Conservation (phyloP, 352 stramenopile genomes). For the Pythium aquatile region DNA sequence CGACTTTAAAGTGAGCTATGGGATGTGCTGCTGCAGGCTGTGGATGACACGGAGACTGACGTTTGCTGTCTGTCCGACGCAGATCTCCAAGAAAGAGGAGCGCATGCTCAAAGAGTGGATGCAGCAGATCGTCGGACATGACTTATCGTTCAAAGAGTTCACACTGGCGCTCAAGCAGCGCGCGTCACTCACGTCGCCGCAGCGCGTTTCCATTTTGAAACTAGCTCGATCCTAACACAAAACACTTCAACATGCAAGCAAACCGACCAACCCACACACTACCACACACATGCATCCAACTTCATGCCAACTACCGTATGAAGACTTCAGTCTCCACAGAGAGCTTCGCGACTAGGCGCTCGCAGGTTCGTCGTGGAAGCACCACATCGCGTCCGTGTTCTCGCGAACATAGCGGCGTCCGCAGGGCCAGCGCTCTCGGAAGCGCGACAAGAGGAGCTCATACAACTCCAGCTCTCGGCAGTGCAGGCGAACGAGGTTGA, state of each 20-base stretch:
- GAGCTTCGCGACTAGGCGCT: not conserved
- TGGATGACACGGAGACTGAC: not conserved
- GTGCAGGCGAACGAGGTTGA: constrained; percentile 14
- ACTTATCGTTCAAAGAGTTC: constrained; percentile 61
- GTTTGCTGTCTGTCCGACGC: not conserved
- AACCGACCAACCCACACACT: not conserved
- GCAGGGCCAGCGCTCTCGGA: constrained; percentile 22
- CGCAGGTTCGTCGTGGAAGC: not conserved
- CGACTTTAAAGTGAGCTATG: constrained; percentile 36
- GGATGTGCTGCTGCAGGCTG: not conserved
- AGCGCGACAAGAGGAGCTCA: constrained; percentile 21
- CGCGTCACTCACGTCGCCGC: constrained; percentile 44
- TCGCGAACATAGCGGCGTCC: constrained; percentile 14
- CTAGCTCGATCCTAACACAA: constrained; percentile 9
- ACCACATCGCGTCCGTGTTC: constrained; percentile 16
- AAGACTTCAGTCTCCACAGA: not conserved
- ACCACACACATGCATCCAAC: not conserved
- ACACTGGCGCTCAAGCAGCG: constrained; percentile 54
- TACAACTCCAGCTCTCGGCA: constrained; percentile 7
- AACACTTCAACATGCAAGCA: not conserved
- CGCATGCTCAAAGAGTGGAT: constrained; percentile 45
- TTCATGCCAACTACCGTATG: not conserved
- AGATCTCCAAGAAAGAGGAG: constrained; percentile 48
- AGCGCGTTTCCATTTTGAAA: constrained; percentile 43
- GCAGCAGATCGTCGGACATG: constrained; percentile 42